Evolutionary conservation across 2,329 filamentous ascomycete genomes (phyloP).

Genomic region (Cladosporium sp.): DNA sequence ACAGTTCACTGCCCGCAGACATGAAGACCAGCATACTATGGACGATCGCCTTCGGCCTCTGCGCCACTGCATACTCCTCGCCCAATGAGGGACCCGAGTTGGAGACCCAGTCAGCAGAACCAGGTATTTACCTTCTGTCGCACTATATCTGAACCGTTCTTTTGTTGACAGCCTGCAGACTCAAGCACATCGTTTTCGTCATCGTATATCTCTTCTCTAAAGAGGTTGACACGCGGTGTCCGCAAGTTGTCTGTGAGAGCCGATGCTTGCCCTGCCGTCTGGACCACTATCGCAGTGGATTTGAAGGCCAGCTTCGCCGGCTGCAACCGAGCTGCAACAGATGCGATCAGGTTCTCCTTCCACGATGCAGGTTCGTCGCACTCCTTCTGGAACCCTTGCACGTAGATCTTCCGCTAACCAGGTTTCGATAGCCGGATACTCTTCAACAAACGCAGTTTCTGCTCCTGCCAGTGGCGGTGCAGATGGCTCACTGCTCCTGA

Average conservation of each 20-base stretch:
- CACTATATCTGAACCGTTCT: not conserved
- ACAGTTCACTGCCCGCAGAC: not conserved
- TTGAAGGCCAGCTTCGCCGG: slow-evolving; percentile 19
- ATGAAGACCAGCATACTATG: slow-evolving; percentile 2
- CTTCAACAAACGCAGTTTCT: slow-evolving; percentile 22
- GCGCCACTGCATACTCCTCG: slow-evolving; percentile 3
- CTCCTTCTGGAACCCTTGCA: not conserved
- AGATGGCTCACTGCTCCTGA: slow-evolving; percentile 44
- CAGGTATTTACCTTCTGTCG: not conserved
- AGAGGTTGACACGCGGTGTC: slow-evolving; percentile 1
- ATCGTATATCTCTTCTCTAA: slow-evolving; percentile 6
- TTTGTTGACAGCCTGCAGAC: not conserved
- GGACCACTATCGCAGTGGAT: slow-evolving; percentile 19
- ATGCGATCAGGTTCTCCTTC: slow-evolving; percentile 36
- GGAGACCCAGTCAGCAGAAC: slow-evolving; percentile 2
- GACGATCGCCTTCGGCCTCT: slow-evolving; percentile 2
- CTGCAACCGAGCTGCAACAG: slow-evolving; percentile 18
- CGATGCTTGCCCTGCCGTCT: slow-evolving; percentile 21
- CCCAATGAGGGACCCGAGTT: not conserved
- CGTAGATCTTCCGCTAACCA: not conserved
- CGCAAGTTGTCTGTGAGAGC: not conserved
- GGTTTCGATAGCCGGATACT: slow-evolving; percentile 20
- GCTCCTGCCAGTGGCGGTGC: slow-evolving; percentile 39
- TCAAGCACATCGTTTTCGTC: not conserved
- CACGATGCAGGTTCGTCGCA: slow-evolving; percentile 29